These are phyloP conservation scores for Dactylellina leptospora DNA, from an alignment of 2,329 filamentous ascomycete genomes.

Conservation along the genomic window DNA sequence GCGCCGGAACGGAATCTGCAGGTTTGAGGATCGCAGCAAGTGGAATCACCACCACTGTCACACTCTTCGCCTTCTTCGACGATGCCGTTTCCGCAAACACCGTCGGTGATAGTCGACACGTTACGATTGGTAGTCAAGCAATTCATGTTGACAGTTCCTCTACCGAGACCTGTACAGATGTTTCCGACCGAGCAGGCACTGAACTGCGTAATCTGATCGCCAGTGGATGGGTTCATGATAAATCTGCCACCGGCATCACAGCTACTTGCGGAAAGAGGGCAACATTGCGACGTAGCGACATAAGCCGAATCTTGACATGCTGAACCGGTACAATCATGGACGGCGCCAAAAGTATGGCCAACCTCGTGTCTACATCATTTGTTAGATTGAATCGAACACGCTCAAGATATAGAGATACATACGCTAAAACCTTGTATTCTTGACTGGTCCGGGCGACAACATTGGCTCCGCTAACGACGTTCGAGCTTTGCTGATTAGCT, in stretches of 20 bases:
- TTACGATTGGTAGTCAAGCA: conserved; percentile 89
- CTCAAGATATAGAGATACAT: conserved; percentile 55
- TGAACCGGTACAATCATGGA: conserved; percentile 82
- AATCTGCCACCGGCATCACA: conserved; percentile 82
- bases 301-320: conserved; percentile 60
- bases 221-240: conserved; percentile 96
- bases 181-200: conserved; percentile 91
- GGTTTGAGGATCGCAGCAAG: conserved; percentile 83
- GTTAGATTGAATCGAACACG: too few species aligned
- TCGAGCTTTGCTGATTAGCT: conserved; percentile 66
- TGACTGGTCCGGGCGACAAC: conserved; percentile 83
- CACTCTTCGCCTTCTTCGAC: conserved; percentile 94
- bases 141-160: conserved; percentile 75
- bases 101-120: conserved; percentile 80
- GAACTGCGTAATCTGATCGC: conserved; percentile 76
- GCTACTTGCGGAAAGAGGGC: conserved; percentile 71
- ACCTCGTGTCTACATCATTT: conserved; percentile 71
- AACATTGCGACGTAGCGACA: conserved; percentile 68
- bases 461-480: conserved; percentile 85
- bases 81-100: conserved; percentile 94
- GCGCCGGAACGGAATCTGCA: conserved; percentile 82
- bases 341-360: conserved; percentile 93
- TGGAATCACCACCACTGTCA: conserved; percentile 87
- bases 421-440: conserved; percentile 93
- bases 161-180: conserved; percentile 84